Conservation (phyloP, 257 asterid genomes). For the Nicotiana benthamiana region DNA sequence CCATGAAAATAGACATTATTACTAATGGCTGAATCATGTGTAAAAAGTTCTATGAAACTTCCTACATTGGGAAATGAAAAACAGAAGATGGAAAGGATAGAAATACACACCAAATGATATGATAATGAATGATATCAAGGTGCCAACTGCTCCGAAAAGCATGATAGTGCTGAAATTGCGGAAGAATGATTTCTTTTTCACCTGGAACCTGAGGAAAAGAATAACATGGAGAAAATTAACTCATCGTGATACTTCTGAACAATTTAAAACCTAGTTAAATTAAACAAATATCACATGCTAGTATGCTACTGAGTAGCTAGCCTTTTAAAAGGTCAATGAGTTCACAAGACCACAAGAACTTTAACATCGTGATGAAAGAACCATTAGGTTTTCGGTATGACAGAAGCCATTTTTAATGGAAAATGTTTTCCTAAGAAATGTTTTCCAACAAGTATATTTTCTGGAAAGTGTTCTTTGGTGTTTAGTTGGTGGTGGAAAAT, state of each 20-base stretch:
- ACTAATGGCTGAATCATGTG: neutral
- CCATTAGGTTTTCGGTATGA: neutral
- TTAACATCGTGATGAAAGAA: neutral
- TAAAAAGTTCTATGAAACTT: neutral
- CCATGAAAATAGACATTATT: constrained; percentile 10
- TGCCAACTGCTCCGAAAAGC: constrained; percentile 92
- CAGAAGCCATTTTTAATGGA: neutral
- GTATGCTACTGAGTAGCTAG: neutral
- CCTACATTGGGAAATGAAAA: neutral
- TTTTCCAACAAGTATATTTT: neutral
- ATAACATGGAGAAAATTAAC: constrained; percentile 2
- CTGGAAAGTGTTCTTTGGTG: neutral
- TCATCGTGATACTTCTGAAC: constrained; percentile 3
- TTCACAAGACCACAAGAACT: neutral
- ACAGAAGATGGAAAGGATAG: constrained; percentile 4
- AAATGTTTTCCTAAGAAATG: neutral
- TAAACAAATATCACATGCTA: neutral
- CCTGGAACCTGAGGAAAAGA: constrained; percentile 81
- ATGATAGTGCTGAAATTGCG: constrained; percentile 91
- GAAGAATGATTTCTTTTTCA: constrained; percentile 95
- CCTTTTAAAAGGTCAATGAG: neutral
- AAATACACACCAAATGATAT: constrained; percentile 67
- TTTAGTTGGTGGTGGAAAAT: neutral
- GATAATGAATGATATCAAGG: constrained; percentile 77
- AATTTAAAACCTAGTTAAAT: constrained; percentile 1